Conservation (phyloP, 2,329 filamentous ascomycete genomes). For the Colletotrichum trifolii region DNA sequence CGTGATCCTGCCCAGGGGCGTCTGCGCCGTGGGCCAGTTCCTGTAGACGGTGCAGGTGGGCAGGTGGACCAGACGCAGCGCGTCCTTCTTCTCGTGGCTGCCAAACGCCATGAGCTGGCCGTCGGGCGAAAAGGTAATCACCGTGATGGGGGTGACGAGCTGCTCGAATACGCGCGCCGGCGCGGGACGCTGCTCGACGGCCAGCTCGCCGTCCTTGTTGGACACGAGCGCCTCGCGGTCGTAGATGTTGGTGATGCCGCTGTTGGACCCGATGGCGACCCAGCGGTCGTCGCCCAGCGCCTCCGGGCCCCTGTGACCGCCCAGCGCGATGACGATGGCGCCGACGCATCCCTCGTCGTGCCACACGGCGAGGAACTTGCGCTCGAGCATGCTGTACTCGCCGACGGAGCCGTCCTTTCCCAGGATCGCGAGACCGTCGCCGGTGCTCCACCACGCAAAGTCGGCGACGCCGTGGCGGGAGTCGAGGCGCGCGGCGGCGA, state of each 20-base stretch:
- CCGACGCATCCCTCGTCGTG: conserved; percentile 89
- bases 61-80: conserved; percentile 86
- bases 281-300: conserved; percentile 83
- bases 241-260: conserved; percentile 93
- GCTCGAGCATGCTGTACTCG: conserved; percentile 81
- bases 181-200: conserved; percentile 74
- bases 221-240: conserved; percentile 76
- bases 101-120: conserved; percentile 90
- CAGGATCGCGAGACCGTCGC: conserved; percentile 82
- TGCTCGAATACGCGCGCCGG: conserved; percentile 84
- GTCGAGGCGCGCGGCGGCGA: conserved; percentile 83
- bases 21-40: conserved; percentile 95
- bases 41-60: conserved; percentile 93
- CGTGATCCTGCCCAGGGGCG: conserved; percentile 86
- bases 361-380: conserved; percentile 84
- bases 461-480: conserved; percentile 86
- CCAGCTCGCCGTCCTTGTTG: conserved; percentile 49
- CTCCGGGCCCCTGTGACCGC: conserved; percentile 71
- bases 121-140: conserved; percentile 85
- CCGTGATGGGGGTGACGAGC: conserved; percentile 85
- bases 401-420: conserved; percentile 90
- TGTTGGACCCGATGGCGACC: conserved; percentile 87
- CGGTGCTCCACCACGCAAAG: conserved; percentile 91
- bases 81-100: conserved; percentile 88
- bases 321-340: conserved; percentile 83